Conservation (phyloP, 2,329 filamentous ascomycete genomes). For the Venturiaceae sp. region DNA sequence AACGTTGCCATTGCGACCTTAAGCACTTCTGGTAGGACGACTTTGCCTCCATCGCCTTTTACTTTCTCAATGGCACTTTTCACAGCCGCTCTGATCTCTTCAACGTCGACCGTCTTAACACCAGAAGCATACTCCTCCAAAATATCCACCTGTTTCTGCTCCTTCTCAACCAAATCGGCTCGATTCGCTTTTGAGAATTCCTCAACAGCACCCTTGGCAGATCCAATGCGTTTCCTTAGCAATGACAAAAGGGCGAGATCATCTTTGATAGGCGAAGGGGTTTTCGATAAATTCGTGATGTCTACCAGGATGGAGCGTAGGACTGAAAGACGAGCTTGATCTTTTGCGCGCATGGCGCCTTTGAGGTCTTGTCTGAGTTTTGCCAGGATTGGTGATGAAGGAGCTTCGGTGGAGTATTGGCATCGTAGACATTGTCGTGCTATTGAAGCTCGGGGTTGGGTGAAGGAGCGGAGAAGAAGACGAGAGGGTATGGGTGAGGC, state of each 20-base stretch:
- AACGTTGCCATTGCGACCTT: conserved; percentile 48
- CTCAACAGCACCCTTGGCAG: conserved; percentile 46
- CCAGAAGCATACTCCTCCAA: conserved; percentile 54
- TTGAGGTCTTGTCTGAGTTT: conserved; percentile 37
- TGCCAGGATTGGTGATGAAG: conserved; percentile 30
- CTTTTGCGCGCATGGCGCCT: conserved; percentile 36
- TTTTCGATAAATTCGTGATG: conserved; percentile 68
- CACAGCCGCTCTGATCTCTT: conserved; percentile 48
- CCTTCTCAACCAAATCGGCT: conserved; percentile 60
- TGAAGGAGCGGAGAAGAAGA: conserved; percentile 6
- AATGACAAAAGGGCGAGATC: conserved; percentile 61
- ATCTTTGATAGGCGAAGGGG: conserved; percentile 55
- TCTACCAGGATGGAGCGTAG: conserved; percentile 60
- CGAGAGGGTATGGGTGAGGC: background rate
- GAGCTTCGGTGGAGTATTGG: conserved; percentile 10
- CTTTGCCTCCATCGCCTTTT: conserved; percentile 39
- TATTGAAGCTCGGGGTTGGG: conserved; percentile 7
- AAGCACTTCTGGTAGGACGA: conserved; percentile 51
- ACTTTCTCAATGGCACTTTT: conserved; percentile 41
- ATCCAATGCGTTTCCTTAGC: conserved; percentile 53
- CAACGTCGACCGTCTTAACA: conserved; percentile 48
- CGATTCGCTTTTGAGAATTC: conserved; percentile 58
- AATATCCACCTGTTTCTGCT: conserved; percentile 55
- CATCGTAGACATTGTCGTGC: conserved; percentile 10
- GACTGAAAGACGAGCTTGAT: conserved; percentile 52